Percentiles rank a stretch among this genome's conserved stretches.
Evolutionary conservation across 1,284 basidiomycete species (phyloP).

Genomic region (Testicularia cyperi): DNA sequence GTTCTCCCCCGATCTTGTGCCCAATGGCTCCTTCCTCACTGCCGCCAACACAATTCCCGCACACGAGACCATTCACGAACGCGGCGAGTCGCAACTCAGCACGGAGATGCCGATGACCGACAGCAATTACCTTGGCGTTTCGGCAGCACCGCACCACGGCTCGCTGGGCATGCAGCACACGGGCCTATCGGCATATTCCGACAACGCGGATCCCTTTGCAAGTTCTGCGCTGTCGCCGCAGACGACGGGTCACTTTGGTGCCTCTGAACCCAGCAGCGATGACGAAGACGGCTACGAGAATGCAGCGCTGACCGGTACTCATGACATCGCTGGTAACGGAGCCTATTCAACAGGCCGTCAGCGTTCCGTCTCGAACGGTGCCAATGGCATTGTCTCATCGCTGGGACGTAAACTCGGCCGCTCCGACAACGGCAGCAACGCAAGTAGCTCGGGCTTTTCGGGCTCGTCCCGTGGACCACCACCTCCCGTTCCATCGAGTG

Average conservation of each 20-base stretch:
- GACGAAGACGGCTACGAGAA: conserved; percentile 14
- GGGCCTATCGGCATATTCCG: conserved; percentile 20
- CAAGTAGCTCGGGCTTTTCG: no score
- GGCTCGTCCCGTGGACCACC: conserved; percentile 14
- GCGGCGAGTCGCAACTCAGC: conserved; percentile 17
- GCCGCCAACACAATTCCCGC: neutral
- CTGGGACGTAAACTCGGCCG: neutral
- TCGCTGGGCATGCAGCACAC: conserved; percentile 20
- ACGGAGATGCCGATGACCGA: conserved; percentile 10
- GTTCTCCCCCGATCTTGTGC: conserved; percentile 6
- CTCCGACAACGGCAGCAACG: neutral
- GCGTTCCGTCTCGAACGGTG: no score
- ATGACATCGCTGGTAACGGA: no score
- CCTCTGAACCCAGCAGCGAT: conserved; percentile 2
- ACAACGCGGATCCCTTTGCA: conserved; percentile 21
- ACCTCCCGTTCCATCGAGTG: conserved; percentile 26
- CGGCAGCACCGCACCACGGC: neutral
- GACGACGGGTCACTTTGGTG: conserved; percentile 9
- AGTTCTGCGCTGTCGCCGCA: conserved; percentile 24
- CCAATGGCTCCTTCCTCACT: neutral
- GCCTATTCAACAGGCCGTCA: no score
- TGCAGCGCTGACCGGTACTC: neutral
- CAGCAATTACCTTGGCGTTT: conserved; percentile 6
- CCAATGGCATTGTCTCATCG: no score
- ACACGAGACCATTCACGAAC: conserved; percentile 29